Evolutionary conservation across 331 rosid genomes (phyloP).

Genomic region (Saraca asoca): DNA sequence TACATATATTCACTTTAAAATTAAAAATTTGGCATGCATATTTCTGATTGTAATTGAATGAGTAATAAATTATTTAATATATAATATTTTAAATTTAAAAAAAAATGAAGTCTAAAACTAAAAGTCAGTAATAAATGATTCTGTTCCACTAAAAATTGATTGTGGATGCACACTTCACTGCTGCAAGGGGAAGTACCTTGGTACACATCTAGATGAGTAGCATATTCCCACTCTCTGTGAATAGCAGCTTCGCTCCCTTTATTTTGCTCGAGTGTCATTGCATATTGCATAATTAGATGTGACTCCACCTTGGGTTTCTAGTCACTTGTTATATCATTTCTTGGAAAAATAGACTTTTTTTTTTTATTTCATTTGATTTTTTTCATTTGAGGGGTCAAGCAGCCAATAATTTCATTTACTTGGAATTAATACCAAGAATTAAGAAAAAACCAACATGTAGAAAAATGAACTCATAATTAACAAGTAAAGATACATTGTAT

Average conservation of each 20-base stretch:
- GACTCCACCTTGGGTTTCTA: conserved; percentile 44
- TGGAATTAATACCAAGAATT: background rate
- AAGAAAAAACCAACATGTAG: conserved; percentile 1
- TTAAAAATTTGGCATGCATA: too few species aligned
- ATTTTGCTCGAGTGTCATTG: conserved; percentile 31
- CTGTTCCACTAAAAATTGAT: too few species aligned
- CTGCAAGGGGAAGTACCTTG: too few species aligned
- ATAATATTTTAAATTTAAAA: too few species aligned
- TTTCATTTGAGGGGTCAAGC: conserved; percentile 24
- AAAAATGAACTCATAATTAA: conserved; percentile 37
- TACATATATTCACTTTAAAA: too few species aligned
- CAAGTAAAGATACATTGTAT: conserved; percentile 26
- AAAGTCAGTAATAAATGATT: too few species aligned
- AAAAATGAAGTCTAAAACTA: too few species aligned
- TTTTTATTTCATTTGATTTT: conserved; percentile 17
- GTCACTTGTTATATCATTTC: conserved; percentile 39
- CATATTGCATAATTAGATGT: conserved; percentile 44
- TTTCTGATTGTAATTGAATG: too few species aligned
- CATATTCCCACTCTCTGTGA: too few species aligned
- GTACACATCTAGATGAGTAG: too few species aligned
- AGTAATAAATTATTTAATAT: too few species aligned
- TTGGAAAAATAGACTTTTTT: background rate
- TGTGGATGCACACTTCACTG: too few species aligned
- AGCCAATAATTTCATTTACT: conserved; percentile 30
- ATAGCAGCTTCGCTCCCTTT: background rate